Base-by-base conservation (phyloP, 768 basidiomycete genomes). In the Agaricus sinodeliciosus region DNA sequence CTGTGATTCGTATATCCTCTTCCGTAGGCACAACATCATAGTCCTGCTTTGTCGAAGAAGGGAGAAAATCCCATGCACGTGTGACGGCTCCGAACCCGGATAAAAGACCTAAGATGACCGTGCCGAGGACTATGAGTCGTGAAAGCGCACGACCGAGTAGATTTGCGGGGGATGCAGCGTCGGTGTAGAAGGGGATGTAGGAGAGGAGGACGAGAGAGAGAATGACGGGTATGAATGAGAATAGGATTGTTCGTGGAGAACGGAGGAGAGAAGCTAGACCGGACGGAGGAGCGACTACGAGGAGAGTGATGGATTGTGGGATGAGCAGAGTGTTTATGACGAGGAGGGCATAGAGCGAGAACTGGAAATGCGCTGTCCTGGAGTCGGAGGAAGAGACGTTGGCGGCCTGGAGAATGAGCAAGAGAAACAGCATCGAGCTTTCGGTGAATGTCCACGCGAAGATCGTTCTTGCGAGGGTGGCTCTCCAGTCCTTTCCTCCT, bases 1-100 rank as follows among this genome's bases (percentile, higher is more conserved):
- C 79, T 0, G 79, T 77, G 0, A 73, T 72, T 43, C 72, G 66
- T 4, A 88, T 68, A 48, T 84, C 80, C 35, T 70, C 69, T 18
- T 80, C 78, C 0, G 78, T 73, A 0, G 80, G 77, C 16, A 65
- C 60, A 15, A 25, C 15, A 11, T 16, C 65, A 41, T 62, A 69
- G 64, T 57, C 57, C 2, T 54, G 25, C 12, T 66, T 59, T 5
- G 69, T 70, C 15, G 72, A 58, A 35, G 70, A 63, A 0, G 81
- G 81, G 11, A 85, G 63, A 60, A 75, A 81, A 4, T 66, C 68
- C 85, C 87, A 87, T 0, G 81, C 77, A 43, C 78, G 83, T 57
- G 76, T 81, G 44, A 87, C 72, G 3, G 87, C 84, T 57, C 89
- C 89, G 56, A 89, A 85, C 0, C 90, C 90, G 0, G 90, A 89